Conservation (phyloP, 1,284 basidiomycete species). For the Golubevia sp. region DNA sequence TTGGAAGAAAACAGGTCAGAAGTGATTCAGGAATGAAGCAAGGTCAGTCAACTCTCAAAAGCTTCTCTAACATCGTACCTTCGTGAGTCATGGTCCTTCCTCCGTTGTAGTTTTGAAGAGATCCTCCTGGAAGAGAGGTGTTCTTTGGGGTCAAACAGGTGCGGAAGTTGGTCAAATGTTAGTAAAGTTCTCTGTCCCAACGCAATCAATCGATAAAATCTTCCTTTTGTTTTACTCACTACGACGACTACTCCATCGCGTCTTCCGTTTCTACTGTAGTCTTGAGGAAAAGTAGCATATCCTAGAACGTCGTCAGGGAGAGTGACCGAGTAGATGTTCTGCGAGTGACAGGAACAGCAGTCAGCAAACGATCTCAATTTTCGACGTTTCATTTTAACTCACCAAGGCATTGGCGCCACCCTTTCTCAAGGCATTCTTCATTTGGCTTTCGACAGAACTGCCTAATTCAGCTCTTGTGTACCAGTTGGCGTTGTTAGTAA, state of each 20-base stretch:
- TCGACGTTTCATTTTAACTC: too few species aligned
- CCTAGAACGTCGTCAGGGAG: conserved; percentile 25
- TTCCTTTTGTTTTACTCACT: too few species aligned
- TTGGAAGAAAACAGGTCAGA: too few species aligned
- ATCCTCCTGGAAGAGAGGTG: conserved; percentile 67
- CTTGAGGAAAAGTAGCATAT: conserved; percentile 66
- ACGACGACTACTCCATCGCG: conserved; percentile 67
- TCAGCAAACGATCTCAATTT: too few species aligned
- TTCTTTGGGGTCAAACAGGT: conserved; percentile 22
- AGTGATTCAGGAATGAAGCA: too few species aligned
- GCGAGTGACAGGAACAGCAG: too few species aligned
- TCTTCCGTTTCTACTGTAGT: conserved; percentile 43
- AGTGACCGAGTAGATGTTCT: conserved; percentile 67
- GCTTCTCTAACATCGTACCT: too few species aligned
- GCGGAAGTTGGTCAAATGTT: too few species aligned
- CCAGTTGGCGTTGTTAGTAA: conserved; percentile 66
- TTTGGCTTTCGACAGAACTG: conserved; percentile 64
- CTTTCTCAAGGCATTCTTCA: conserved; percentile 66
- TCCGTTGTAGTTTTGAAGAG: conserved; percentile 65
- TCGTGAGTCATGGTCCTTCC: conserved; percentile 69
- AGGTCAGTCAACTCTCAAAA: too few species aligned
- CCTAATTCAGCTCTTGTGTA: conserved; percentile 65
- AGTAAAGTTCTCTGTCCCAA: too few species aligned
- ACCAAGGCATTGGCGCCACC: conserved; percentile 64
- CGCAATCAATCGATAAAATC: too few species aligned